Percentiles rank a stretch among this genome's conserved stretches.
Conservation (phyloP, 169 alveolate species). For the Haemoproteus tartakovskyi region DNA sequence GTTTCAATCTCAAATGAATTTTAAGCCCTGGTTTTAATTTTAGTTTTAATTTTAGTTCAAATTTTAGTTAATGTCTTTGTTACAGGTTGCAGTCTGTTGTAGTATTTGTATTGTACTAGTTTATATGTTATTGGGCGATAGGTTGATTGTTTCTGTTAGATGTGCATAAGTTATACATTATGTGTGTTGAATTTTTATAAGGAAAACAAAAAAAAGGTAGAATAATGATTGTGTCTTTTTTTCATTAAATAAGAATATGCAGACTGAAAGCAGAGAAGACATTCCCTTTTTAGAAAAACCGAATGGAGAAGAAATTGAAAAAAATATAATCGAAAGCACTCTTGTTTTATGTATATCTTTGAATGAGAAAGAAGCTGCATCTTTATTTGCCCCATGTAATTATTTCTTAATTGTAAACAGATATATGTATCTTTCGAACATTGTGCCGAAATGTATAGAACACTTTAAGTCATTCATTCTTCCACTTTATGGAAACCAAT, state of each 20-base stretch:
- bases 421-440: slow-evolving; percentile 49
- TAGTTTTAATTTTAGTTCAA: too few species aligned
- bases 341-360: slow-evolving; percentile 31
- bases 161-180: too few species aligned
- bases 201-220: not conserved
- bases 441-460: slow-evolving; percentile 51
- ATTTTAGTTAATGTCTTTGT: too few species aligned
- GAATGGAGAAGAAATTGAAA: slow-evolving; percentile 17
- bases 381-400: slow-evolving; percentile 26
- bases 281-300: slow-evolving; percentile 20
- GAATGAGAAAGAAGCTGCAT: slow-evolving; percentile 23
- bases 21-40: too few species aligned
- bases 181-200: too few species aligned
- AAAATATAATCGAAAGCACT: slow-evolving; percentile 22
- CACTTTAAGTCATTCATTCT: slow-evolving; percentile 43
- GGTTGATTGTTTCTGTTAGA: too few species aligned
- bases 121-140: too few species aligned
- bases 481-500: slow-evolving; percentile 42
- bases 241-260: slow-evolving; percentile 11
- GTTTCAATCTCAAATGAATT: too few species aligned
- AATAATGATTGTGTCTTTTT: not conserved
- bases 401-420: slow-evolving; percentile 41
- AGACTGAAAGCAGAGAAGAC: not conserved
- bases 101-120: too few species aligned
- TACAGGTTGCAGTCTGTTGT: too few species aligned